Evolutionary conservation across 768 basidiomycete species (phyloP).

Genomic region (Suillus brevipes): DNA sequence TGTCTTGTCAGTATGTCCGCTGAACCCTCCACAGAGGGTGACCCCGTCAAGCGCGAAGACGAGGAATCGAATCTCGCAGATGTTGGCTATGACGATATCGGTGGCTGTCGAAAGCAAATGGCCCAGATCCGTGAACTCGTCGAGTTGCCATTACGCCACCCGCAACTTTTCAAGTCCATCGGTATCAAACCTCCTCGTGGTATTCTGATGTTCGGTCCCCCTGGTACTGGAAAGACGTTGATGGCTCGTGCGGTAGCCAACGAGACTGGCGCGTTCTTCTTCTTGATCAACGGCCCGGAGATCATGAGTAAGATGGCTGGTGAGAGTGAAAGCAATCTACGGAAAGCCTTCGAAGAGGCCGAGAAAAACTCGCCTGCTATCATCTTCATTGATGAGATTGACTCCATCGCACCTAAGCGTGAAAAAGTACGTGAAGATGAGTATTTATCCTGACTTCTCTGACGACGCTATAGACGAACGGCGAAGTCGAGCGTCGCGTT

Average conservation of each 20-base stretch:
- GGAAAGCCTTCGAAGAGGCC: slow-evolving; percentile 99
- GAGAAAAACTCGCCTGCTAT: slow-evolving; percentile 99
- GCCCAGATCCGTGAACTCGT: slow-evolving; percentile 99
- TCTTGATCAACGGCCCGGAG: slow-evolving; percentile 99
- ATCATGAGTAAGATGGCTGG: slow-evolving; percentile 99
- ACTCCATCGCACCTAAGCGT: slow-evolving; percentile 99
- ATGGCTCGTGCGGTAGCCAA: slow-evolving; percentile 99
- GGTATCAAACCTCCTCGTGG: slow-evolving; percentile 99
- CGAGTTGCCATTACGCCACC: slow-evolving; percentile 95
- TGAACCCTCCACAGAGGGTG: slow-evolving; percentile 68
- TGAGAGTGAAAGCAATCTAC: slow-evolving; percentile 93
- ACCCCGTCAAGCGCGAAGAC: slow-evolving; percentile 97
- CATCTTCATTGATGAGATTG: slow-evolving; percentile 99
- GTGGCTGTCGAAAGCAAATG: slow-evolving; percentile 99
- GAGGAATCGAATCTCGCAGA: slow-evolving; percentile 96
- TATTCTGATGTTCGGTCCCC: slow-evolving; percentile 98
- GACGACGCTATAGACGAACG: slow-evolving; percentile 72
- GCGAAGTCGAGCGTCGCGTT: slow-evolving; percentile 99
- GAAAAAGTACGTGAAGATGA: slow-evolving; percentile 70
- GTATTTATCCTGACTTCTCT: slow-evolving; percentile 9
- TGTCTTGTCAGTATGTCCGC: neutral
- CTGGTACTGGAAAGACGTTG: slow-evolving; percentile 98
- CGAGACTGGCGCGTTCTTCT: slow-evolving; percentile 99
- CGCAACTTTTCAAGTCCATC: slow-evolving; percentile 99
- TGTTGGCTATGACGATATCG: slow-evolving; percentile 99